phyloP scores from a whole-genome alignment of 2,329 filamentous ascomycete genomes.

The Juglanconis oblonga region DNA sequence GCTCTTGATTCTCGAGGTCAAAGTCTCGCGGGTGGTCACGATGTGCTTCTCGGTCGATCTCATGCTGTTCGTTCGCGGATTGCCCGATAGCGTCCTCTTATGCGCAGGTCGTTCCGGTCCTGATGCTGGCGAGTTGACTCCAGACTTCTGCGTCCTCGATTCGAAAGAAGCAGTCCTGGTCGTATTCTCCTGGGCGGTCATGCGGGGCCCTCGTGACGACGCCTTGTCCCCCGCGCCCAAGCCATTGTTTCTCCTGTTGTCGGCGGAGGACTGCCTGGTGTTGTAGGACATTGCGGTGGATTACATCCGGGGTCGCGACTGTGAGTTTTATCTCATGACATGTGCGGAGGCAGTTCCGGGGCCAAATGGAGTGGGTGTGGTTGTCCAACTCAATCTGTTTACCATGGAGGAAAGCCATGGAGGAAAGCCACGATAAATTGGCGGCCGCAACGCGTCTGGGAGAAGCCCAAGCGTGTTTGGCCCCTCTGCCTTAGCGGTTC shows the following conservation, averaged over 20 bases:
- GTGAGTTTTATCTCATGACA: slow-evolving; percentile 1
- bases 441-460: slow-evolving; percentile 7
- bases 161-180: slow-evolving; percentile 27
- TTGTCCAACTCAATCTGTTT: slow-evolving; percentile 3
- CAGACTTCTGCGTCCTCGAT: slow-evolving; percentile 34
- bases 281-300: slow-evolving; percentile 24
- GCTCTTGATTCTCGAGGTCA: slow-evolving; percentile 58
- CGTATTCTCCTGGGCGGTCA: slow-evolving; percentile 31
- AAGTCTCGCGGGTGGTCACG: slow-evolving; percentile 61
- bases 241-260: slow-evolving; percentile 24
- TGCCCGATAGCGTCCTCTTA: slow-evolving; percentile 57
- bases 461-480: too few species aligned
- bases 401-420: not conserved
- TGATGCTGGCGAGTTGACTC: slow-evolving; percentile 8
- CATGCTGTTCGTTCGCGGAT: slow-evolving; percentile 49
- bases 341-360: not conserved
- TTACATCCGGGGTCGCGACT: slow-evolving; percentile 24
- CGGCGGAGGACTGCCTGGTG: slow-evolving; percentile 25
- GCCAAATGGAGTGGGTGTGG: not conserved
- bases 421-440: slow-evolving; percentile 8
- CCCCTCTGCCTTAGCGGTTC: too few species aligned
- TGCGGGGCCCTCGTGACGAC: slow-evolving; percentile 20
- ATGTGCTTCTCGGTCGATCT: slow-evolving; percentile 48
- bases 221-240: slow-evolving; percentile 18
- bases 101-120: slow-evolving; percentile 34